Base-by-base conservation (phyloP, 108 stramenopile genomes). In the Pseudonitzschia delicatissima region DNA sequence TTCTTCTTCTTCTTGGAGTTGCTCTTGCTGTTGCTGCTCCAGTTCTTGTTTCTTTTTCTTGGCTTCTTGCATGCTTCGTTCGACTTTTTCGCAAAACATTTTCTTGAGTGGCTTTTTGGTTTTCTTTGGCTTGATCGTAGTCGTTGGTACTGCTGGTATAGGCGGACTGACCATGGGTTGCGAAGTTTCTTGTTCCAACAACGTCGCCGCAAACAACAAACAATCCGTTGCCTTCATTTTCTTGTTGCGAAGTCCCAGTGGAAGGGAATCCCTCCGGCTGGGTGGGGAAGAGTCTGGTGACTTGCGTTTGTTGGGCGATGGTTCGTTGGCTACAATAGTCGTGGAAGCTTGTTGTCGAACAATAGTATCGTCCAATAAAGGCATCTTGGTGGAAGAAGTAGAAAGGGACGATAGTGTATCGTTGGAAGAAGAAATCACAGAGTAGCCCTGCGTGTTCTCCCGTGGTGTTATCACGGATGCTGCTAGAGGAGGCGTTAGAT, bases 221-320 rank as follows among this genome's bases (percentile, higher is more conserved):
- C 73, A 74, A 25, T 74, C 73, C 0, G 73, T 74, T 4, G 73
- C 33, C 40, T 74, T 67, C 73, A 74, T 74, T 34, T 55, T 61
- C 52, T 74, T 74, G 50, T 74, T 74, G 27, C 71, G 71, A 8
- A 72, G 37, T 20, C 62, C 71, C 29, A 65, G 23, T 7, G 71
- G 71, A 15, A 72, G 13, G 26, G 21, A 37, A 48, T 58, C 45
- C 12, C 51, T 51, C n/a, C 25, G 21, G 8, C 48, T 0, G 27
- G 11, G 9, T 3, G 64, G n/a, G 12, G 64, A 8, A n/a, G n/a
- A 25, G n/a, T n/a, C 17, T 9, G 28, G 26, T 21, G 1, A 18
- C 1, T n/a, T 21, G 21, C 29, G 25, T n/a, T n/a, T n/a, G n/a
- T n/a, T n/a, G n/a, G n/a, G n/a, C n/a, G n/a, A n/a, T n/a, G n/a